phyloP scores from a whole-genome alignment of 495 filamentous ascomycete genomes.

The Podospora bellae-mahoneyi region DNA sequence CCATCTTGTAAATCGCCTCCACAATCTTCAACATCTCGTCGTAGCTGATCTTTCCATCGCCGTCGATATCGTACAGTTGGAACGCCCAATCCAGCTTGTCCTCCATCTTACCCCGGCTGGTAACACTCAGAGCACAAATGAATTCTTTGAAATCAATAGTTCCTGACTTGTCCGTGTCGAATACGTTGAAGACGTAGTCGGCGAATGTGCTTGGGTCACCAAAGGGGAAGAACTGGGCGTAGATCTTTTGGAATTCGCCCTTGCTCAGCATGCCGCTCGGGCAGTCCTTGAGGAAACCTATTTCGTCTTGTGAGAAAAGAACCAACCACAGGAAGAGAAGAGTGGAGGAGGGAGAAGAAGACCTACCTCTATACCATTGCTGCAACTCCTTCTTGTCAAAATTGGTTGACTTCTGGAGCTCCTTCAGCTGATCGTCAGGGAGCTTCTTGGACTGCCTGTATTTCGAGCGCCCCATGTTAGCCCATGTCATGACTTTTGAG shows the following conservation, averaged over 20 bases:
- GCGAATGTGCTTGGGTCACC: conserved; percentile 95
- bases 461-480: not conserved
- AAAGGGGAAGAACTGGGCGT: conserved; percentile 98
- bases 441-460: conserved; percentile 92
- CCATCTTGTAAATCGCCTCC: conserved; percentile 99
- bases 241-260: conserved; percentile 98
- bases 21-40: conserved; percentile 98
- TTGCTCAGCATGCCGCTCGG: conserved; percentile 94
- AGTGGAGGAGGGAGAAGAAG: not conserved
- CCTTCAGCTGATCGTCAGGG: conserved; percentile 86
- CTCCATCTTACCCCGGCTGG: conserved; percentile 95
- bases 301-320: not conserved
- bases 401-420: conserved; percentile 93
- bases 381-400: conserved; percentile 99
- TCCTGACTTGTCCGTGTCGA: conserved; percentile 94
- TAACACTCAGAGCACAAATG: conserved; percentile 96
- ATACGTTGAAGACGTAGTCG: conserved; percentile 99
- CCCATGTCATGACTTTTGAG: not conserved
- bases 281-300: conserved; percentile 98
- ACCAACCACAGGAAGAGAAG: not conserved
- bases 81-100: conserved; percentile 99
- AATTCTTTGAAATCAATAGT: conserved; percentile 99
- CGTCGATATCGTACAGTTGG: conserved; percentile 98
- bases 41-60: conserved; percentile 97
- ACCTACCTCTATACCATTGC: conserved; percentile 98